Percentiles rank a stretch among this genome's conserved stretches.
Conservation (phyloP, 2,329 filamentous ascomycete species). For the Paecilomyces sp. region DNA sequence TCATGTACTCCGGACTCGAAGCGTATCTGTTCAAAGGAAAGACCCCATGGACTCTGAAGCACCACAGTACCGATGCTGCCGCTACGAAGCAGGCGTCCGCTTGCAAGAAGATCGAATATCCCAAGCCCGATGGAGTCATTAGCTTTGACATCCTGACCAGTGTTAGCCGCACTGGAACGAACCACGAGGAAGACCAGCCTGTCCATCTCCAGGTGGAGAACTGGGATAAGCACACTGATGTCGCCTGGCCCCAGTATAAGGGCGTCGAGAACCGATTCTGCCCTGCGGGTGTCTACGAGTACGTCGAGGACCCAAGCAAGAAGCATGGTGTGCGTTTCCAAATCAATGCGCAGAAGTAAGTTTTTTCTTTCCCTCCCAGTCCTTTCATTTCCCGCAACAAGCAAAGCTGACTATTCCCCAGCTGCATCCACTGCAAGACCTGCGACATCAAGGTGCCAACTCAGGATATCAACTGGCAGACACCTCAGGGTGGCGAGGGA, state of each 20-base stretch:
- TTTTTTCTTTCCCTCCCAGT: constrained; percentile 15
- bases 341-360: constrained; percentile 96
- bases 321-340: constrained; percentile 88
- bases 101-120: constrained; percentile 86
- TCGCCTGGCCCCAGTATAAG: constrained; percentile 80
- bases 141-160: constrained; percentile 94
- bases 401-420: constrained; percentile 31
- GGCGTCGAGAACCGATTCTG: constrained; percentile 96
- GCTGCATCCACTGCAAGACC: constrained; percentile 99
- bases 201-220: constrained; percentile 92
- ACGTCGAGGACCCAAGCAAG: constrained; percentile 86
- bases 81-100: constrained; percentile 73
- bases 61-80: constrained; percentile 68
- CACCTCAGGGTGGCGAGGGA: constrained; percentile 81
- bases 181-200: constrained; percentile 97
- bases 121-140: constrained; percentile 91
- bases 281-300: constrained; percentile 95
- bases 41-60: constrained; percentile 85
- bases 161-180: constrained; percentile 90
- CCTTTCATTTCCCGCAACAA: background rate
- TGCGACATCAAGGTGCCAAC: constrained; percentile 97
- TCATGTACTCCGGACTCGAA: constrained; percentile 89
- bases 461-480: constrained; percentile 97
- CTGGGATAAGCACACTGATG: constrained; percentile 82
- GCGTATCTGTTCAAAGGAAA: constrained; percentile 80